Evolutionary conservation across 306 rosid species (phyloP).

Genomic region (Cucumis cinereus): DNA sequence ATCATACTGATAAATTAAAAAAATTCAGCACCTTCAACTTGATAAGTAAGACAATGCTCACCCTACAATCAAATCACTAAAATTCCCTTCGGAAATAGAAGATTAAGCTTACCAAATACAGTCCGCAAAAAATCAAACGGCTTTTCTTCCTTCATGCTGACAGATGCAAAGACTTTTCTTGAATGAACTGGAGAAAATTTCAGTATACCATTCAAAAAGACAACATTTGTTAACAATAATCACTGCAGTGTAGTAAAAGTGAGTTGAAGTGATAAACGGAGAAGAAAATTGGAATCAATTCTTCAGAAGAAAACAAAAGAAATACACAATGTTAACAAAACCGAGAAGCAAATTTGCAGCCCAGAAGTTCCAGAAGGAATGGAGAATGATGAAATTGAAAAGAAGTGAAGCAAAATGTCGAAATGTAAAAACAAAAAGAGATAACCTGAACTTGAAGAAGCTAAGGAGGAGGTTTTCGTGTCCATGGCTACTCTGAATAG

Average conservation of each 20-base stretch:
- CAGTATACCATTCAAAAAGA: conserved; percentile 13
- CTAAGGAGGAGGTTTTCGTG: conserved; percentile 23
- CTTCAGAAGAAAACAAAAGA: not conserved
- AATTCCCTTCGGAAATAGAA: not conserved
- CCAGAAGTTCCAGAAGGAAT: not conserved
- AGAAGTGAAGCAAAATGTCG: not conserved
- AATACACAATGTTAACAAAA: not conserved
- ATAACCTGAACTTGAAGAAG: conserved; percentile 49
- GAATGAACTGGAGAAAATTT: conserved; percentile 19
- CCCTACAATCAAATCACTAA: not conserved
- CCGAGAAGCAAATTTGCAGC: not conserved
- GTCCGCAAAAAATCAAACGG: conserved; percentile 80
- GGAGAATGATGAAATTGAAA: not conserved
- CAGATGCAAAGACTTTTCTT: conserved; percentile 63
- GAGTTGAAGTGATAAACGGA: not conserved
- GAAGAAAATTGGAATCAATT: not conserved
- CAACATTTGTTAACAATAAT: conserved; percentile 3
- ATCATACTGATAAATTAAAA: not conserved
- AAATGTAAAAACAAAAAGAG: not conserved
- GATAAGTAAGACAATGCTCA: not conserved
- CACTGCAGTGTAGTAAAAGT: not conserved
- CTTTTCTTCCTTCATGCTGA: conserved; percentile 49
- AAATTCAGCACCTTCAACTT: not conserved
- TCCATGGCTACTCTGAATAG: conserved; percentile 31
- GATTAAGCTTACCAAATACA: conserved; percentile 47